These are phyloP conservation scores for Fonsecaea nubica DNA, from an alignment of 2,329 filamentous ascomycete genomes.

Conservation along the genomic window DNA sequence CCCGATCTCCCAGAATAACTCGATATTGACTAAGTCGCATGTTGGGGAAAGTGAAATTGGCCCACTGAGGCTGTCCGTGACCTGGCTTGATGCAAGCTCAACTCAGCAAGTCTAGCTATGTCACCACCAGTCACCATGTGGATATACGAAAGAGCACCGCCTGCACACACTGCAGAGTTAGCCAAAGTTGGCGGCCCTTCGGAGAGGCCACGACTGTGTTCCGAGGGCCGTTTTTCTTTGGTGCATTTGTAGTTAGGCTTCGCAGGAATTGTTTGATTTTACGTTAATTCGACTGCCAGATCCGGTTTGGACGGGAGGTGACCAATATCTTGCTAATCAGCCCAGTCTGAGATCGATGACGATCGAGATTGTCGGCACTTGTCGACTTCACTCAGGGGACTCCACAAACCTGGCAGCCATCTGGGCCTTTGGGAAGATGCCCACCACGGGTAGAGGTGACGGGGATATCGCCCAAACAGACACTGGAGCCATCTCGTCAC, in stretches of 20 bases:
- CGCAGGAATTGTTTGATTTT: conserved; percentile 9
- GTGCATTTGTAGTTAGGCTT: background rate
- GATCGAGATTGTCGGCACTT: conserved; percentile 4
- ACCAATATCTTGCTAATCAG: conserved; percentile 35
- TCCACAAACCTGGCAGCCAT: conserved; percentile 8
- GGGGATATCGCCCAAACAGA: background rate
- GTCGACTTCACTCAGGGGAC: conserved; percentile 10
- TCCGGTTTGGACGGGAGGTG: conserved; percentile 19
- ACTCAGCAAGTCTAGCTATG: background rate
- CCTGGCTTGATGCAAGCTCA: background rate
- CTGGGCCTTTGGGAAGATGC: background rate
- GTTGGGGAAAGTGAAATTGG: background rate
- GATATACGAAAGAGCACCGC: background rate
- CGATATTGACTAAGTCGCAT: background rate
- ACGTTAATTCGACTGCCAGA: conserved; percentile 19
- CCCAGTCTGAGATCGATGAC: conserved; percentile 5
- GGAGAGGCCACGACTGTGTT: background rate
- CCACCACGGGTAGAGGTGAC: conserved; percentile 13
- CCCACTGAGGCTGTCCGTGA: background rate
- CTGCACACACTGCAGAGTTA: background rate
- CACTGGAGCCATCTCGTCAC: background rate
- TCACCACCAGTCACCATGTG: background rate
- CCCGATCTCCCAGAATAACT: background rate
- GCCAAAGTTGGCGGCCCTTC: conserved; percentile 9
- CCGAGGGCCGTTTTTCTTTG: conserved; percentile 4